Evolutionary conservation across 805 yeast species (phyloP).

Genomic region (Teunomyces atbi): DNA sequence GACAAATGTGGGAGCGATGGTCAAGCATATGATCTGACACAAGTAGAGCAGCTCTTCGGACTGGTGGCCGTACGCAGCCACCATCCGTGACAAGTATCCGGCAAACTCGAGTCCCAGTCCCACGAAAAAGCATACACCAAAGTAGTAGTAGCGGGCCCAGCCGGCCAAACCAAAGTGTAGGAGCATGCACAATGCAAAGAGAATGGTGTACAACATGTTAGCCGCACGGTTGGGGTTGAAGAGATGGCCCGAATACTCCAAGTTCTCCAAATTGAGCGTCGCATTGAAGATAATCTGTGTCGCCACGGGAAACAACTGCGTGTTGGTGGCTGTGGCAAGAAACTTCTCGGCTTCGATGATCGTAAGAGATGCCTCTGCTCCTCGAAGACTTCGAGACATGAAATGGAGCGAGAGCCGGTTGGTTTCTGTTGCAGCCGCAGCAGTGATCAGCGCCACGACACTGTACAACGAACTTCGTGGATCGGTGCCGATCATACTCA

Average conservation of each 20-base stretch:
- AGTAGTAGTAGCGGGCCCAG: constrained; percentile 61
- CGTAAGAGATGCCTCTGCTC: constrained; percentile 20
- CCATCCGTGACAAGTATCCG: constrained; percentile 64
- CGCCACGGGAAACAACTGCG: constrained; percentile 18
- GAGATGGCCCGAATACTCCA: constrained; percentile 21
- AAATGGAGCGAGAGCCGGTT: constrained; percentile 12
- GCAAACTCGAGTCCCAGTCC: constrained; percentile 61
- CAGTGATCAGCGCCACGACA: constrained; percentile 13
- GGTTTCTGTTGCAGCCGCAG: constrained; percentile 12
- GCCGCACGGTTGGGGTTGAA: constrained; percentile 49
- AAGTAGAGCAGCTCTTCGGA: constrained; percentile 44
- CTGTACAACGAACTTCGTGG: constrained; percentile 9
- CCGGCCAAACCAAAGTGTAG: constrained; percentile 29
- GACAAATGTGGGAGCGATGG: constrained; percentile 78
- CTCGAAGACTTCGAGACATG: constrained; percentile 15
- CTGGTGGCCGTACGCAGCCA: constrained; percentile 37
- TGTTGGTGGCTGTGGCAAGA: constrained; percentile 20
- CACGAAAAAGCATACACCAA: constrained; percentile 52
- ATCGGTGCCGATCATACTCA: constrained; percentile 17
- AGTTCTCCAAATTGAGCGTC: constrained; percentile 16
- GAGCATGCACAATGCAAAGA: constrained; percentile 42
- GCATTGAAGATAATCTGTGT: constrained; percentile 19
- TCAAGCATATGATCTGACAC: constrained; percentile 65
- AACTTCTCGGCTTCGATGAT: constrained; percentile 18
- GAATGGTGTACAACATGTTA: constrained; percentile 53